A percentile compares a stretch with the other conserved stretches of the same genome.
These are phyloP conservation scores for Emergomyces pasteurianus DNA, from an alignment of 2,329 filamentous ascomycete species.

Conservation along the genomic window DNA sequence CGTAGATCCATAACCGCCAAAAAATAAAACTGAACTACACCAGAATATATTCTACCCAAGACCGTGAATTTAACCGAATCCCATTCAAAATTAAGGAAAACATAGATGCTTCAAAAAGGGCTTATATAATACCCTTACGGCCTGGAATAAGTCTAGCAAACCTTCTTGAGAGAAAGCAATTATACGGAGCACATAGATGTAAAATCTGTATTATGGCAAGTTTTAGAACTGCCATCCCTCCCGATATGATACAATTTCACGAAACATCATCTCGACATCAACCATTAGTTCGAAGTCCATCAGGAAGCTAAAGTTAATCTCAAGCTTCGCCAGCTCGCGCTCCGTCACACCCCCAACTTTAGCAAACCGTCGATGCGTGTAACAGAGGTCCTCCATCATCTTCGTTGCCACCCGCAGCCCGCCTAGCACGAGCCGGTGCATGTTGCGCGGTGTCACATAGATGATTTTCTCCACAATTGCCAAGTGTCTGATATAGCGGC, in stretches of 20 bases:
- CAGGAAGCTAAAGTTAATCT: slow-evolving; percentile 81
- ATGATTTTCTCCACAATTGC: slow-evolving; percentile 67
- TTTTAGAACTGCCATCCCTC: neutral
- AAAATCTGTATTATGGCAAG: neutral
- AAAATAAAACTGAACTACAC: neutral
- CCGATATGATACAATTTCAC: slow-evolving; percentile 27
- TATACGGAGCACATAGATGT: neutral
- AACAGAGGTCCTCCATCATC: slow-evolving; percentile 82
- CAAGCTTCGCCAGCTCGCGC: slow-evolving; percentile 66
- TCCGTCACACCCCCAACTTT: slow-evolving; percentile 81
- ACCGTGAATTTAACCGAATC: neutral
- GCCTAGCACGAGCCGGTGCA: slow-evolving; percentile 74
- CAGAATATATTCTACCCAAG: neutral
- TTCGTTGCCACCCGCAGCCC: slow-evolving; percentile 85
- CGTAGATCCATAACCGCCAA: neutral
- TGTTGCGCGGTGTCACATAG: slow-evolving; percentile 69
- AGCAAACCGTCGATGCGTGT: slow-evolving; percentile 71
- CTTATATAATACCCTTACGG: neutral
- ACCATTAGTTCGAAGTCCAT: slow-evolving; percentile 72
- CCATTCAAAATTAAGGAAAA: neutral
- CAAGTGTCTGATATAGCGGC: slow-evolving; percentile 74
- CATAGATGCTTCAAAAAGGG: neutral
- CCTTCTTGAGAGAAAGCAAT: neutral
- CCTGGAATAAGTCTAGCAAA: neutral
- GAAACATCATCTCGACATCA: slow-evolving; percentile 42